Percentiles rank a stretch among this genome's conserved stretches.
phyloP scores from a whole-genome alignment of 352 stramenopile genomes.

The Pelagophyceae sp. region DNA sequence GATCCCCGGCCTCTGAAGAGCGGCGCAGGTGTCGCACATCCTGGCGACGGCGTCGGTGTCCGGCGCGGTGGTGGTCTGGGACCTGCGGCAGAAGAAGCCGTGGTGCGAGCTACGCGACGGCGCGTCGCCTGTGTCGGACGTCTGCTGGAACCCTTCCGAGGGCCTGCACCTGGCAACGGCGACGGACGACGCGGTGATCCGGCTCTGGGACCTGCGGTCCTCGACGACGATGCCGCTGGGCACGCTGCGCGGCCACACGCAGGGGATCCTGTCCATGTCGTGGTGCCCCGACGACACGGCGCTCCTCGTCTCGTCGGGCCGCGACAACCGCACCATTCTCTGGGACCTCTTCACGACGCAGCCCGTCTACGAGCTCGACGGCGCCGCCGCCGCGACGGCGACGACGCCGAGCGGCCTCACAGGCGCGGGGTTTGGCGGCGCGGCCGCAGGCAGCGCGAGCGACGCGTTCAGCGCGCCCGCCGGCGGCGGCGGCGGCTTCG shows the following conservation, averaged over 20 bases:
- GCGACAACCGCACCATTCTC: conserved; percentile 94
- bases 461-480: neutral
- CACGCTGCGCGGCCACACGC: conserved; percentile 85
- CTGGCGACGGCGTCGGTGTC: conserved; percentile 84
- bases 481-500: conserved; percentile 24
- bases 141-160: conserved; percentile 95
- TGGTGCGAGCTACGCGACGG: conserved; percentile 92
- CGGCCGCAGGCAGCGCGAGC: conserved; percentile 30
- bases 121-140: conserved; percentile 64
- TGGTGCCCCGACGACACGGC: conserved; percentile 92
- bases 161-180: conserved; percentile 92
- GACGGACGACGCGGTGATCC: conserved; percentile 87
- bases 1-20: no score
- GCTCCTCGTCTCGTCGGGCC: conserved; percentile 64
- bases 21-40: conserved; percentile 94
- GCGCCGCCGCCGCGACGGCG: conserved; percentile 30
- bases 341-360: conserved; percentile 91
- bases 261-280: conserved; percentile 86
- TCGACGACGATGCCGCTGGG: conserved; percentile 90
- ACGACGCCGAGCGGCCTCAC: conserved; percentile 17
- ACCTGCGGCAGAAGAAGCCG: conserved; percentile 92
- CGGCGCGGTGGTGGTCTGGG: conserved; percentile 90
- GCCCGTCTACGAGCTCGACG: conserved; percentile 83
- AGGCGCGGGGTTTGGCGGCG: conserved; percentile 33
- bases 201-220: conserved; percentile 94